A percentile compares a stretch with the other conserved stretches of the same genome.
phyloP scores from a whole-genome alignment of 129 eudicot species.

The Centella asiatica region DNA sequence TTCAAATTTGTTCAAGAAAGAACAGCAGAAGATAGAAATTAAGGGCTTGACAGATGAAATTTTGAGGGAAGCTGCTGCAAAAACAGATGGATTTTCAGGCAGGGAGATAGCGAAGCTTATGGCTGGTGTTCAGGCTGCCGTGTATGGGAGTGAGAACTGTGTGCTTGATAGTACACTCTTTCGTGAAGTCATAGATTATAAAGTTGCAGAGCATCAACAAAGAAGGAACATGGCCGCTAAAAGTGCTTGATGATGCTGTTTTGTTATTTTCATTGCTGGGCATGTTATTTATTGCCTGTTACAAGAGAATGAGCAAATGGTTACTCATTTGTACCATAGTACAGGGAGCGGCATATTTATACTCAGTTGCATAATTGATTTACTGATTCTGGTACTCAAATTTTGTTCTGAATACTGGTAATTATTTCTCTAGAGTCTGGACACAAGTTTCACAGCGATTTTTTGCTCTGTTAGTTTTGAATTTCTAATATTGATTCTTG shows the following conservation, averaged over 20 bases:
- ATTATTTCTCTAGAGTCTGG: background rate
- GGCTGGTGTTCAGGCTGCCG: conserved; percentile 99
- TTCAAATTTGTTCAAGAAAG: conserved; percentile 44
- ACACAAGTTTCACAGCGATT: background rate
- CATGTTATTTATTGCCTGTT: background rate
- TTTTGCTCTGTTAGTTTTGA: background rate
- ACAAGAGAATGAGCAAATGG: conserved; percentile 3
- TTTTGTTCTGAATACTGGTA: background rate
- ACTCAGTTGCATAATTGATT: background rate
- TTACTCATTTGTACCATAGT: conserved; percentile 3
- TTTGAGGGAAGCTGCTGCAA: conserved; percentile 78
- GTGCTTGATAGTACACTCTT: conserved; percentile 66
- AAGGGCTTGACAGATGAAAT: conserved; percentile 65
- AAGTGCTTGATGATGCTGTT: background rate
- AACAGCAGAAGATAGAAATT: conserved; percentile 80
- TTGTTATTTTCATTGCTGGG: background rate
- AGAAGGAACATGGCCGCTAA: conserved; percentile 52
- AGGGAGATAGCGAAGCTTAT: conserved; percentile 93
- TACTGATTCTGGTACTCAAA: background rate
- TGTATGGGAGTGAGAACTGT: conserved; percentile 86
- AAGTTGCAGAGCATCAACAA: conserved; percentile 97
- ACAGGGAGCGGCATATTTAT: background rate
- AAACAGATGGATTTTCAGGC: conserved; percentile 83
- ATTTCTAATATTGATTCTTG: too few relatives aligned
- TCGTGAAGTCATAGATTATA: conserved; percentile 85